Conservation (phyloP, 1,139 yeast species). For the Protomyces inouyei region DNA sequence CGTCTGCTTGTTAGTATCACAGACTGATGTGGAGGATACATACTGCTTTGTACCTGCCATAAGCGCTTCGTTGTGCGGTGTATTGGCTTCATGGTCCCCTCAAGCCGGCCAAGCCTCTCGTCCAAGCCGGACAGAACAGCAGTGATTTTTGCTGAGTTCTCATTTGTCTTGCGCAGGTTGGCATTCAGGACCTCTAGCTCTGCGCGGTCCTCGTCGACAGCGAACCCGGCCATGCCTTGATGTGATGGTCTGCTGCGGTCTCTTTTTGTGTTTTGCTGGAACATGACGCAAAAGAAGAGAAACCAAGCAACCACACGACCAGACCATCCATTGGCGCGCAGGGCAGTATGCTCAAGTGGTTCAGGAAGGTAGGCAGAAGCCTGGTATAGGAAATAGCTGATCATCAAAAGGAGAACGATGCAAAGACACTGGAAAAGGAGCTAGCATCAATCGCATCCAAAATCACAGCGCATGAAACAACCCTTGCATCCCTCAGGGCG, state of each 20-base stretch:
- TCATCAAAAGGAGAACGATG: constrained; percentile 3
- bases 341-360: constrained; percentile 20
- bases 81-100: constrained; percentile 25
- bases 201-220: constrained; percentile 29
- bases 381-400: background rate
- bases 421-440: constrained; percentile 21
- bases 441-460: constrained; percentile 16
- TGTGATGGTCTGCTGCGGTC: background rate
- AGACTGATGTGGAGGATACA: background rate
- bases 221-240: background rate
- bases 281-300: background rate
- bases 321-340: no score
- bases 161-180: constrained; percentile 26
- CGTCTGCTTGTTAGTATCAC: constrained; percentile 6
- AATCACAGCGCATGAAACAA: constrained; percentile 16
- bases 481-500: constrained; percentile 7
- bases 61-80: constrained; percentile 23
- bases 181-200: constrained; percentile 28
- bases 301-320: background rate
- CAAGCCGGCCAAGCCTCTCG: constrained; percentile 22
- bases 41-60: constrained; percentile 11
- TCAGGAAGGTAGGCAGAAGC: background rate
- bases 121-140: constrained; percentile 21
- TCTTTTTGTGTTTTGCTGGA: background rate
- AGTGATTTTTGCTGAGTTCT: constrained; percentile 14